Evolutionary conservation across 1,284 basidiomycete species (phyloP), one percentile per base, ranked within the genome.

Genomic region (Exobasidium cylindrosporum): DNA sequence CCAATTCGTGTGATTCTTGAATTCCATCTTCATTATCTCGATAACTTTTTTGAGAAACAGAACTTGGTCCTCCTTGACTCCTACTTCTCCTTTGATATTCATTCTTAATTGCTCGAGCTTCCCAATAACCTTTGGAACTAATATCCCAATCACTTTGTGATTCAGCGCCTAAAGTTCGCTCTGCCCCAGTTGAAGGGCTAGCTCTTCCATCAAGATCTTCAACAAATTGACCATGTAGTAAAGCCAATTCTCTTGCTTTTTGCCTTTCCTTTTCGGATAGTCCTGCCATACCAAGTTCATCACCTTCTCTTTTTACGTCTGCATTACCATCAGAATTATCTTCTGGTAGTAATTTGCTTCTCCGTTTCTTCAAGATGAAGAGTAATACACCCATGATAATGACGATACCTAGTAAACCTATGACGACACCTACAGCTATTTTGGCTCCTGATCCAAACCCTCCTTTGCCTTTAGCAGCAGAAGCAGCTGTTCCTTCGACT

Each of bases 371-470:
- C 5, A 63, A n/a, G 14, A 31, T 59, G 30, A 59, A 46, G 5
- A 62, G 21, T 1, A 70, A 59, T 11, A 65, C 57, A 31, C 60
- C 63, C 26, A 74, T 72, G 53, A 76, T 63, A 1, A 64, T 49
- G 14, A 73, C 64, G 43, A 74, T 72, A 40, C 63, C 61, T 10
- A 70, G 61, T 56, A 73, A 62, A 23, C 69, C 70, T 21, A 68
- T 63, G 52, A 76, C 70, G 23, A 72, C 65, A 46, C 72, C 72
- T 62, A 76, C 73, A 7, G 68, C 73, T 31, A 65, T 69, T 47
- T 69, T 72, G 11, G 70, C 63, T 6, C 71, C 73, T 45, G 72
- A 66, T 40, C 53, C 26, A 35, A 62, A 58, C 28, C 61, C 62
- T 57, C 35, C 58, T 40, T 40, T 40, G 17, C 35, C 17, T 17